Evolutionary conservation across 2,329 filamentous ascomycete genomes (phyloP).

Genomic region (Calonectria pseudoturangicola): DNA sequence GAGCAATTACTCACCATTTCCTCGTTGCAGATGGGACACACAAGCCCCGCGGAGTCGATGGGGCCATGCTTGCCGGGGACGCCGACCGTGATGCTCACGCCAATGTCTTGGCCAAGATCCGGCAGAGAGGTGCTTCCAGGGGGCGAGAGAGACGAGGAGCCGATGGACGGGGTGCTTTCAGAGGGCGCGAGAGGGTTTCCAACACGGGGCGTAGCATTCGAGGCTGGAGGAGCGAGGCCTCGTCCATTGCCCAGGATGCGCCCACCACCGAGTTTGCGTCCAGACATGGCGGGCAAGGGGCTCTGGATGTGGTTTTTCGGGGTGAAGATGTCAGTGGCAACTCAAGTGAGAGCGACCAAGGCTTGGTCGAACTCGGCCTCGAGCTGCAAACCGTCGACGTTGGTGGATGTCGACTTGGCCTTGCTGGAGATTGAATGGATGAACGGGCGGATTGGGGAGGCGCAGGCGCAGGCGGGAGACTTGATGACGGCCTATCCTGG

Average conservation of each 20-base stretch:
- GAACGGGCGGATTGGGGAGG: slow-evolving; percentile 12
- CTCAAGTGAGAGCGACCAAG: slow-evolving; percentile 56
- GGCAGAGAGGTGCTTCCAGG: slow-evolving; percentile 77
- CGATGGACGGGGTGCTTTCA: slow-evolving; percentile 85
- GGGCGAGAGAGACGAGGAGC: slow-evolving; percentile 81
- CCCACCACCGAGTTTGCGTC: slow-evolving; percentile 92
- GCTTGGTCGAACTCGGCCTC: slow-evolving; percentile 59
- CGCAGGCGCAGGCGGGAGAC: slow-evolving; percentile 33
- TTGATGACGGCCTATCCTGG: slow-evolving; percentile 30
- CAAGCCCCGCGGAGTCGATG: slow-evolving; percentile 75
- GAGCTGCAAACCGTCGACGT: slow-evolving; percentile 54
- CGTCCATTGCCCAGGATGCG: slow-evolving; percentile 92
- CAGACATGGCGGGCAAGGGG: slow-evolving; percentile 76
- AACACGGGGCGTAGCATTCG: slow-evolving; percentile 65
- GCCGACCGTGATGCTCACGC: slow-evolving; percentile 84
- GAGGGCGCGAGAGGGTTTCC: slow-evolving; percentile 73
- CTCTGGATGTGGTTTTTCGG: not conserved
- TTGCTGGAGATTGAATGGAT: slow-evolving; percentile 18
- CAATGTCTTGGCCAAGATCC: slow-evolving; percentile 84
- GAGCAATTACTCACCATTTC: slow-evolving; percentile 84
- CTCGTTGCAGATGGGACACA: slow-evolving; percentile 98
- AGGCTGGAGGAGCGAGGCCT: slow-evolving; percentile 80
- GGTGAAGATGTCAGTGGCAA: slow-evolving; percentile 22
- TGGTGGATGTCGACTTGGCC: slow-evolving; percentile 27
- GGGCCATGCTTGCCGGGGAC: slow-evolving; percentile 72